Evolutionary conservation across 345 rosid genomes (phyloP).

Genomic region (Nephelium lappaceum): DNA sequence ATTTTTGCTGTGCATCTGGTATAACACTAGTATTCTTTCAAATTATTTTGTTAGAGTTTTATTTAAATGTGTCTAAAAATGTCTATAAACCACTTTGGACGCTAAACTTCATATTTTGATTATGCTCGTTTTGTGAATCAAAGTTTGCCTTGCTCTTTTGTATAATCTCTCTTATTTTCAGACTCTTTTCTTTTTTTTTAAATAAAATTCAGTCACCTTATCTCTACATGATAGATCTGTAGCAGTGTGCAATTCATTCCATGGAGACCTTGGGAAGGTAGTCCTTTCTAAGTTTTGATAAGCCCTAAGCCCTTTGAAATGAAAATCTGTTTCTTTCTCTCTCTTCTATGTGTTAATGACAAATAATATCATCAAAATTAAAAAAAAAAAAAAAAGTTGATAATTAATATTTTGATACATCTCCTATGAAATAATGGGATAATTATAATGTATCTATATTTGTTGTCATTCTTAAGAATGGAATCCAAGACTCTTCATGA

Average conservation of each 20-base stretch:
- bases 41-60: background rate
- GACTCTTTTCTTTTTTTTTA: background rate
- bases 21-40: background rate
- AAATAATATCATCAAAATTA: background rate
- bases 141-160: background rate
- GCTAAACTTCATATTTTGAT: background rate
- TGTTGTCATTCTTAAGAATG: background rate
- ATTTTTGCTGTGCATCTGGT: background rate
- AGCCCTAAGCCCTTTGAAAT: background rate
- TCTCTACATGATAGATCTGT: conserved; percentile 60
- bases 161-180: background rate
- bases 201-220: conserved; percentile 31
- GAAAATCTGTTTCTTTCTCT: background rate
- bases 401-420: background rate
- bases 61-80: background rate
- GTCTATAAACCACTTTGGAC: background rate
- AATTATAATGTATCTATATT: background rate
- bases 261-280: conserved; percentile 98
- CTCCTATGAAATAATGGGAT: background rate
- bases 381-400: too few species aligned
- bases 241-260: conserved; percentile 90
- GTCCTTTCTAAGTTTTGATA: conserved; percentile 4
- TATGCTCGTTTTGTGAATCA: background rate
- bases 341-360: background rate
- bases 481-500: background rate